Evolutionary conservation across 164 flowering plant species (phyloP), one percentile per base, ranked within the genome.

Genomic region (Vitis rupestris): DNA sequence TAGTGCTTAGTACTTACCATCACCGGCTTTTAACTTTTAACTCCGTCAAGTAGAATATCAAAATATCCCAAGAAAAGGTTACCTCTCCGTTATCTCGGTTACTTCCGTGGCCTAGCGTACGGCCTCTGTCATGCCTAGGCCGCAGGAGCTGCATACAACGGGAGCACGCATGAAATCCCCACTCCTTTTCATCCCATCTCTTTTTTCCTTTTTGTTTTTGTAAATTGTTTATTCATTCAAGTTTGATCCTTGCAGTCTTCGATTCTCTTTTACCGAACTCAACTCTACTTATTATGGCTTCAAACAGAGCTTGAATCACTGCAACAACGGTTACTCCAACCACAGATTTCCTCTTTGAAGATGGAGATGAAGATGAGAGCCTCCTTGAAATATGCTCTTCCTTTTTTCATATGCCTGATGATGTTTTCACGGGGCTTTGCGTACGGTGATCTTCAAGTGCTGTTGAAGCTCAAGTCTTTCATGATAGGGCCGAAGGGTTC

Each of bases 391-490:
- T 54, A 52, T 67, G 56, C 56, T 67, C 70, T 10, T 4, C 23
- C 30, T 66, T 53, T 23, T 16, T 55, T 53, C 71, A 30, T 10
- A 61, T 15, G 64, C 68, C 54, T 65, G 53, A 29, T 66, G 9
- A n/a, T 72, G 27, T 51, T 51, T 29, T 56, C 65, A 1, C 11
- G 52, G 16, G 57, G 63, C 65, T 50, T 12, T 23, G 69, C 61
- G 3, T 60, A 73, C 62, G 37, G 64, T 29, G 98, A 94, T 49
- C 70, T 76, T 3, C 72, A 83, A 7, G 77, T 72, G 0, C 87
- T 94, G 3, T 37, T 91, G 69, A 83, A 80, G 72, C 84, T 94
- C 67, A 94, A 85, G 53, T 11, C 79, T 11, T 67, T 90, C 44
- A 62, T 91, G 70, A 49, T 76, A 9, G 86, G 77, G 0, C 83